phyloP scores from a whole-genome alignment of 2,329 filamentous ascomycete species.

The Fusarium dimerum region DNA sequence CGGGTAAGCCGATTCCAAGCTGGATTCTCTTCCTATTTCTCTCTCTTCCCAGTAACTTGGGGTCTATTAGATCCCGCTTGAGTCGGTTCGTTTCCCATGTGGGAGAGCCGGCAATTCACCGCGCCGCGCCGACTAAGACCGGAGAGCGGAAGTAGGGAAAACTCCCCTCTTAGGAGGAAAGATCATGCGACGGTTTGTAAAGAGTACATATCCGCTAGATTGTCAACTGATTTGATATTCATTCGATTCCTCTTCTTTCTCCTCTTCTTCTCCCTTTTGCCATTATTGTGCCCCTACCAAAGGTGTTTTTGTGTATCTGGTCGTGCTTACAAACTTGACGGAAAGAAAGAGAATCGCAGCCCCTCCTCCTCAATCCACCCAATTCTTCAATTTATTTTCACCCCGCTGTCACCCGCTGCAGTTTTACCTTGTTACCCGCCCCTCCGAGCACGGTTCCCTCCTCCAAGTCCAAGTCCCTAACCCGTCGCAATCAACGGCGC shows the following conservation, averaged over 20 bases:
- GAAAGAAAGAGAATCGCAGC: constrained; percentile 7
- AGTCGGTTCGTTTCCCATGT: not conserved
- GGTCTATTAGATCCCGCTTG: no score
- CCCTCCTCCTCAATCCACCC: not conserved
- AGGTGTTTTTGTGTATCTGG: constrained; percentile 10
- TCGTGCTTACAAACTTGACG: constrained; percentile 22
- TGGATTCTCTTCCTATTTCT: not conserved
- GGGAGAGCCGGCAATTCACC: constrained; percentile 26
- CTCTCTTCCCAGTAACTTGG: not conserved
- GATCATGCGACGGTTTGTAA: constrained; percentile 21
- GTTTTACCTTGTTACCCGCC: no score
- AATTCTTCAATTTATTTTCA: not conserved
- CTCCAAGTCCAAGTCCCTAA: not conserved
- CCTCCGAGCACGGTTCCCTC: not conserved
- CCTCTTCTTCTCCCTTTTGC: not conserved
- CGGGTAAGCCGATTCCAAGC: constrained; percentile 22
- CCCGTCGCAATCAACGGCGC: not conserved
- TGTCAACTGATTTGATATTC: not conserved
- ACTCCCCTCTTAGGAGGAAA: constrained; percentile 7
- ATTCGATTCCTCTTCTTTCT: not conserved
- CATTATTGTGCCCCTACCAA: constrained; percentile 7
- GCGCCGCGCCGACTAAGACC: constrained; percentile 27
- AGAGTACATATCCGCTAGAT: not conserved
- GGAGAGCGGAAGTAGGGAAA: constrained; percentile 15
- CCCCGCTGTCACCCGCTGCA: not conserved